Evolutionary conservation across 2,329 filamentous ascomycete species (phyloP), one percentile per base, ranked within the genome.

Genomic region (Colletotrichum somersetense): DNA sequence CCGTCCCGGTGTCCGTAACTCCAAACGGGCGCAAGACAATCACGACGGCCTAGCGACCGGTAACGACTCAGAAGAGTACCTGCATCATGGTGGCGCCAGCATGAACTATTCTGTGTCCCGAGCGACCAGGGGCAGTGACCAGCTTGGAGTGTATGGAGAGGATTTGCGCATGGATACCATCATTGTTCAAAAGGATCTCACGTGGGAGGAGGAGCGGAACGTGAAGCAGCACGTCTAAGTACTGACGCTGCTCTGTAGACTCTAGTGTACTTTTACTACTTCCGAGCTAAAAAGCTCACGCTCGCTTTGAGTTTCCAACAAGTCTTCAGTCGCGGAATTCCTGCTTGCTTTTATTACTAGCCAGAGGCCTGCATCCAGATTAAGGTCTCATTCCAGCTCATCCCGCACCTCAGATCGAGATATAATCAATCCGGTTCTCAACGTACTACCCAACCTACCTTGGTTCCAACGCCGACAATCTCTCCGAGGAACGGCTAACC

Each of bases 131-230:
- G 20, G 23, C 5, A 38, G 48, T n/a, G 14, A 44, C 46, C 61
- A 62, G 65, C 46, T 23, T 33, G 64, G 52, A 8, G 56, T 18
- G 10, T 44, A 16, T 0, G 48, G 46, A 12, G 46, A 67, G 1
- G 65, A 67, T 20, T 16, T 67, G 26, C 65, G 57, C 26, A 44
- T 62, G 65, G 65, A 67, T n/a, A 67, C 65, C 0, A 62, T 67
- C 12, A 48, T 67, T 5, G 57, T 67, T 20, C 65, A 67, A 26
- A 62, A 46, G 14, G 57, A 67, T 44, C 57, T 67, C 18, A 67
- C 65, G 35, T 67, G 65, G 65, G 65, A 67, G 48, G 65, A 67
- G 38, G 65, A 67, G 57, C 65, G 65, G 12, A 62, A 67, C 20
- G 65, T 35, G 26, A 52, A 30, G 48, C 57, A 62, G 46, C 65